phyloP scores from a whole-genome alignment of 768 basidiomycete genomes.

The Hirschioporus abietinus region DNA sequence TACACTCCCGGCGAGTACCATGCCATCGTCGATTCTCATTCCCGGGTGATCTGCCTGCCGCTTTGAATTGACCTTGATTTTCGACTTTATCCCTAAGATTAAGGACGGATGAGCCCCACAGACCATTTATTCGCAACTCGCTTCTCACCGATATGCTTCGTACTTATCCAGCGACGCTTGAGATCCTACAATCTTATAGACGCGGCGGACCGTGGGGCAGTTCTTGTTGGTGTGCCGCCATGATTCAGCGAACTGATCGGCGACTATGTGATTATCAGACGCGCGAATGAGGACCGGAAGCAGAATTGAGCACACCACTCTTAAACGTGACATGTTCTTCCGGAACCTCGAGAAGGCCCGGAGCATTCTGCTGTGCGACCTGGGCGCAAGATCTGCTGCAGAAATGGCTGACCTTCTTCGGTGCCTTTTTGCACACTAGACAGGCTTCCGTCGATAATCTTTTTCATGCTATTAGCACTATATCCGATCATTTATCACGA shows the following conservation, averaged over 20 bases:
- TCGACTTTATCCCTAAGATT: constrained; percentile 49
- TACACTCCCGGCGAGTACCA: constrained; percentile 62
- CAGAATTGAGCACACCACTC: constrained; percentile 41
- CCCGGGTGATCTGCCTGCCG: constrained; percentile 50
- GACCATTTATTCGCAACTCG: background rate
- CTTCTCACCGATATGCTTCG: constrained; percentile 52
- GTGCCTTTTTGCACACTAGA: constrained; percentile 52
- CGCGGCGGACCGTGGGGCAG: constrained; percentile 52
- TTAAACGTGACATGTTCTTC: constrained; percentile 55
- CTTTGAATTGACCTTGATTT: constrained; percentile 50
- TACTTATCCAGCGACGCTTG: constrained; percentile 47
- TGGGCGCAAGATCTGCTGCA: constrained; percentile 51
- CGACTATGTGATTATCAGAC: constrained; percentile 33
- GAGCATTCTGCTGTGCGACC: constrained; percentile 49
- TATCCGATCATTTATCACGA: background rate
- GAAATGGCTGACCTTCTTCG: constrained; percentile 58
- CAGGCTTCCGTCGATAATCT: constrained; percentile 29
- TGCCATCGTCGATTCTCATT: constrained; percentile 77
- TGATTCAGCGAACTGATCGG: constrained; percentile 62
- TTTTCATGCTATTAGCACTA: background rate
- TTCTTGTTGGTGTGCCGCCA: constrained; percentile 55
- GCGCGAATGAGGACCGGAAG: background rate
- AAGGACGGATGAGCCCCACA: background rate
- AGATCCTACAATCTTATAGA: constrained; percentile 60
- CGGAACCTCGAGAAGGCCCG: constrained; percentile 56